These are phyloP conservation scores for Dendrobium nobile DNA, from an alignment of 106 monocot genomes.

Conservation along the genomic window DNA sequence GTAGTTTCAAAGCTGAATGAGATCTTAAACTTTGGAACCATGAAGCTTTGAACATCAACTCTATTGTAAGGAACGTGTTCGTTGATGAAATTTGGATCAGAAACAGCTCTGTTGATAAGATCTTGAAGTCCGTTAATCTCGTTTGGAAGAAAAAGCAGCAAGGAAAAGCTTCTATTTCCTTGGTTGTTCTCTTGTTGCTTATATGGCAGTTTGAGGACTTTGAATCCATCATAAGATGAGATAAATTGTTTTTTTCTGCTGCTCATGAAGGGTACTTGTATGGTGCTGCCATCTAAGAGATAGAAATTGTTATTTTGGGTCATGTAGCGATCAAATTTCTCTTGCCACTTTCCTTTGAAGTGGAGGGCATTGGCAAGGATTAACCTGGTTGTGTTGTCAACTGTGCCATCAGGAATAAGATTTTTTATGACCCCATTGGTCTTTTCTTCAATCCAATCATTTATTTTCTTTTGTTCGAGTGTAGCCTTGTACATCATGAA, in stretches of 20 bases:
- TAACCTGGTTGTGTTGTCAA: background rate
- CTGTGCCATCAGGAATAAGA: slow-evolving; percentile 8
- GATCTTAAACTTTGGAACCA: slow-evolving; percentile 36
- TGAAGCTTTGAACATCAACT: slow-evolving; percentile 11
- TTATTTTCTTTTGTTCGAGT: slow-evolving; percentile 9
- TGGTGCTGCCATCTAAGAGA: slow-evolving; percentile 12
- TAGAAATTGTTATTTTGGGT: slow-evolving; percentile 14
- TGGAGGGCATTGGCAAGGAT: slow-evolving; percentile 28
- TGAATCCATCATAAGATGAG: slow-evolving; percentile 12
- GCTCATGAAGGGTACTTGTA: slow-evolving; percentile 27
- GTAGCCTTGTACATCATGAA: background rate
- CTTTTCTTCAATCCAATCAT: slow-evolving; percentile 15
- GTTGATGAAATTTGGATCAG: slow-evolving; percentile 11
- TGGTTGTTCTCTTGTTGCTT: background rate
- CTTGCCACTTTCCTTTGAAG: slow-evolving; percentile 27
- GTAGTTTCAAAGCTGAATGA: slow-evolving; percentile 18
- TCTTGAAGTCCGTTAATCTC: slow-evolving; percentile 10
- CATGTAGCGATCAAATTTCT: slow-evolving; percentile 9
- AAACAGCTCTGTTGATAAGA: slow-evolving; percentile 1
- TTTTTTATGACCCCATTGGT: slow-evolving; percentile 15
- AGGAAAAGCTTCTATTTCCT: slow-evolving; percentile 9
- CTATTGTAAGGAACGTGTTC: background rate
- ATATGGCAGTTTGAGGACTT: slow-evolving; percentile 27
- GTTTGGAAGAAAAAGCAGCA: slow-evolving; percentile 33
- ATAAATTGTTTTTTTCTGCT: slow-evolving; percentile 9